Percentiles rank a stretch among this genome's conserved stretches.
phyloP scores from a whole-genome alignment of 768 basidiomycete genomes.

The Hypsizygus marmoreus region DNA sequence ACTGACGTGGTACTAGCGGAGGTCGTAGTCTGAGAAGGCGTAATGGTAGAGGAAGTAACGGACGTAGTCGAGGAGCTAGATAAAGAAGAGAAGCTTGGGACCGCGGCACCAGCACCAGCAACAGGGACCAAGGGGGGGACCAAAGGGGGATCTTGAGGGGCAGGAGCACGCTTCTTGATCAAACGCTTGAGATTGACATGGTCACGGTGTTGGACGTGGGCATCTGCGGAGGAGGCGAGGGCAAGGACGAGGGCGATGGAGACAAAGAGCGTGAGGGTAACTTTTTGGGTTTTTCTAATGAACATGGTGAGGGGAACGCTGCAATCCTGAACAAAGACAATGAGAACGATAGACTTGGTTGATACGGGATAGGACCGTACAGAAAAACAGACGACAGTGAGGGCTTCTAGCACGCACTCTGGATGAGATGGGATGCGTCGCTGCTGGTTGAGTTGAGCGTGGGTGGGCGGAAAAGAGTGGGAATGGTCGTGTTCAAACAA shows the following conservation, averaged over 20 bases:
- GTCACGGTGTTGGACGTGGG: constrained; percentile 48
- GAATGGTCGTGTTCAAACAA: too few relatives aligned
- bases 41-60: too few relatives aligned
- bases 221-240: constrained; percentile 47
- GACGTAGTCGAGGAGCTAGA: constrained; percentile 4
- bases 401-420: constrained; percentile 18
- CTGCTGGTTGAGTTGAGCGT: constrained; percentile 3
- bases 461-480: constrained; percentile 11
- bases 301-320: constrained; percentile 43
- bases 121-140: constrained; percentile 21
- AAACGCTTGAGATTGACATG: constrained; percentile 64
- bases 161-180: constrained; percentile 62
- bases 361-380: background rate
- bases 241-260: constrained; percentile 57
- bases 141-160: constrained; percentile 21
- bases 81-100: constrained; percentile 19
- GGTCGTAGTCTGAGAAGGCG: too few relatives aligned
- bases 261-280: constrained; percentile 66
- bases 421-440: constrained; percentile 8
- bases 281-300: constrained; percentile 40
- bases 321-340: background rate
- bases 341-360: background rate
- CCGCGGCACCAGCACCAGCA: constrained; percentile 34
- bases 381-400: constrained; percentile 2
- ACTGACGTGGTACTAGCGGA: too few relatives aligned